Conservation (phyloP, 176 grass and related monocot species). For the Aegilops tauschii region DNA sequence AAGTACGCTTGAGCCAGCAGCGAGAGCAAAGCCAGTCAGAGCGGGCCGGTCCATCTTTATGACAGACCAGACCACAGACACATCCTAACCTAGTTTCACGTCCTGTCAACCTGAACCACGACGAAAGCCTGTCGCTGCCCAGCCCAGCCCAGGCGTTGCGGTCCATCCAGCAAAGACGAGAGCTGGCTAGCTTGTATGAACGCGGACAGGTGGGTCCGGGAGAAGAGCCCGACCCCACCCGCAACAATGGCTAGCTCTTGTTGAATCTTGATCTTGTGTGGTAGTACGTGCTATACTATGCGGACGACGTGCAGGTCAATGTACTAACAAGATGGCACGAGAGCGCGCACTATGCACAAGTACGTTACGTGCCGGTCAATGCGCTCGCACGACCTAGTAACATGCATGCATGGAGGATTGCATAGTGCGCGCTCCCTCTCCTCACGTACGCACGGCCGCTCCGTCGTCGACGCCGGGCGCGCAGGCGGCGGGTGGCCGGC, state of each 20-base stretch:
- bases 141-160: neutral
- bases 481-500: neutral
- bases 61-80: neutral
- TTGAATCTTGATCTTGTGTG: neutral
- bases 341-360: neutral
- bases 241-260: neutral
- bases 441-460: neutral
- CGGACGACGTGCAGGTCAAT: neutral
- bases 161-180: neutral
- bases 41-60: neutral
- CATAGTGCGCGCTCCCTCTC: neutral
- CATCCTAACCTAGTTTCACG: constrained; percentile 49
- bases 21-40: neutral
- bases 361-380: neutral
- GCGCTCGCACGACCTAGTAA: neutral
- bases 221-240: neutral
- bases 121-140: constrained; percentile 34
- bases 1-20: constrained; percentile 23
- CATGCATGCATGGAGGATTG: neutral
- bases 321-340: neutral
- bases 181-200: neutral
- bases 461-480: neutral
- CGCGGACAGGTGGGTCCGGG: neutral
- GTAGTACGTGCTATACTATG: neutral
- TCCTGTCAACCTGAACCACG: constrained; percentile 46